These are phyloP conservation scores for Suhomyces ambrosiae DNA, from an alignment of 1,139 yeast species.

Conservation along the genomic window DNA sequence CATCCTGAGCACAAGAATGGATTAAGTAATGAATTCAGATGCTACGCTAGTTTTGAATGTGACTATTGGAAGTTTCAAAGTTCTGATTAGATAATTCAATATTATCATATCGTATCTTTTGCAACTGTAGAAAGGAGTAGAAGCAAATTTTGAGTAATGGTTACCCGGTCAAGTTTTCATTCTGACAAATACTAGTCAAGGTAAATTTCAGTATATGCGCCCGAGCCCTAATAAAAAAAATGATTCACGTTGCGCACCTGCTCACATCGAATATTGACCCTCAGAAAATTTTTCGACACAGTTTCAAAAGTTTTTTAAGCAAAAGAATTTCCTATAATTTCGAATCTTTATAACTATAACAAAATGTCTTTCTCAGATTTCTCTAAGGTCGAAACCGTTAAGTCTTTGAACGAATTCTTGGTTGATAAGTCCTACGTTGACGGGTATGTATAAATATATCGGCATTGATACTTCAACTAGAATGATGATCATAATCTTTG, in stretches of 20 bases:
- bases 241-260: conserved; percentile 12
- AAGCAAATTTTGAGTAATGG: not conserved
- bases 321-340: conserved; percentile 4
- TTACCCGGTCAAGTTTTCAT: conserved; percentile 1
- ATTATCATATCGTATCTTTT: not conserved
- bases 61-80: conserved; percentile 35
- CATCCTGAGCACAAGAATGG: conserved; percentile 84
- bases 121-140: not conserved
- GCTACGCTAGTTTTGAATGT: conserved; percentile 75
- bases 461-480: conserved; percentile 5
- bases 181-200: not conserved
- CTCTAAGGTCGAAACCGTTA: conserved; percentile 78
- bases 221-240: conserved; percentile 12
- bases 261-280: conserved; percentile 1
- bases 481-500: conserved; percentile 77
- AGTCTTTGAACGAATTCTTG: conserved; percentile 83
- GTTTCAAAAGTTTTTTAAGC: conserved; percentile 9
- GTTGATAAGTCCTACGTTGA: conserved; percentile 91
- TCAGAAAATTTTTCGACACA: conserved; percentile 10
- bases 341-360: conserved; percentile 6
- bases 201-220: conserved; percentile 5
- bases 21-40: conserved; percentile 81
- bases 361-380: conserved; percentile 77
- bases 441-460: conserved; percentile 66
- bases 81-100: not conserved